Evolutionary conservation across 129 eudicot species (phyloP), one percentile per base, ranked within the genome.

Genomic region (Erigeron canadensis): DNA sequence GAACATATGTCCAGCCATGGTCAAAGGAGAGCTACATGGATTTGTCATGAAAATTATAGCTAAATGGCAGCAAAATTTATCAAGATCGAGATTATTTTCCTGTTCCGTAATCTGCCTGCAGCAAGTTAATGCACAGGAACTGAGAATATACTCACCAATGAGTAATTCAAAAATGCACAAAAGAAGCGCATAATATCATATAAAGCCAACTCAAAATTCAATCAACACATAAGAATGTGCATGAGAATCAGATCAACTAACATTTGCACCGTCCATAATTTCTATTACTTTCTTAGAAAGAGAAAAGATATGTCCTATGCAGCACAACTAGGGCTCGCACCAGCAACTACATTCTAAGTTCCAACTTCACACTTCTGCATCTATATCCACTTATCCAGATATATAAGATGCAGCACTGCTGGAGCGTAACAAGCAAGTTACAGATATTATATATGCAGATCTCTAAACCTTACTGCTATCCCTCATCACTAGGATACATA

Each of bases 41-140:
- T 44, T 75, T 62, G 65, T 70, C 70, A 70, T 55, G 83, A 75
- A 69, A 71, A 42, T 34, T 69, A 45, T 76, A 54, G 70, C 41
- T 71, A 76, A 59, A 19, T 65, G 57, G 62, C 46, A 75, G 40
- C 69, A 69, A 73, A 76, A 65, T 42, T 64, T 62, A 64, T 81
- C 82, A 79, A 69, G 85, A 60, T 65, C 76, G 78, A 59, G 79
- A 69, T 64, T 64, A 34, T 76, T 77, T 76, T 60, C 82, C 72
- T 46, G 78, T 73, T 65, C 72, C 72, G 71, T 63, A 73, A 72
- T 75, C 74, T 77, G 77, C 87, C 88, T 84, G 88, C 88, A 84
- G 83, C 81, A 81, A 84, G 83, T 84, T 84, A 65, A 81, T 73
- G 88, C 83, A 84, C 68, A 84, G 80, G 84, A 63, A 54, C 63